These are phyloP conservation scores for Solanum etuberosum DNA, from an alignment of 257 asterid species.

Conservation along the genomic window DNA sequence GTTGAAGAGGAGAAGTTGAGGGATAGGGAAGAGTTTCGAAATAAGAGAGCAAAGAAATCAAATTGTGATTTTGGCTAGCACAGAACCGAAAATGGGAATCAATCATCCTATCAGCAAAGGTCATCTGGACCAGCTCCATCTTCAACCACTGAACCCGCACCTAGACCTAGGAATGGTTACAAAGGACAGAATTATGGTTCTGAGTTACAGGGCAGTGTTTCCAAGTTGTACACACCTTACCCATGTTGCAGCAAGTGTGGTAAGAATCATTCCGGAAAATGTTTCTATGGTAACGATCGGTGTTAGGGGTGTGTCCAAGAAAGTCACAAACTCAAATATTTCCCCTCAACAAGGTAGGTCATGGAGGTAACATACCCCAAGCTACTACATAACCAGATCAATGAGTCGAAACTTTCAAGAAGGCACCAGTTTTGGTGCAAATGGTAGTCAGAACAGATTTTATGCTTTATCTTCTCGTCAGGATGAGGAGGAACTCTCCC, in stretches of 20 bases:
- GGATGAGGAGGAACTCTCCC: not conserved
- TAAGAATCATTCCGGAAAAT: not conserved
- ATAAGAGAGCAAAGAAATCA: no score
- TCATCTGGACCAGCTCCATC: not conserved
- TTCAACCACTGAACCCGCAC: not conserved
- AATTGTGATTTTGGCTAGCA: no score
- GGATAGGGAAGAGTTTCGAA: no score
- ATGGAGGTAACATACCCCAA: not conserved
- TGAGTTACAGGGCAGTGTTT: not conserved
- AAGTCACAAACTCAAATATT: not conserved
- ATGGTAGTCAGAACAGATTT: not conserved
- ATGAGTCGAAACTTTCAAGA: no score
- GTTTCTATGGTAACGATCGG: not conserved
- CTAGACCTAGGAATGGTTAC: not conserved
- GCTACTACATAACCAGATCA: not conserved
- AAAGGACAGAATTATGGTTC: no score
- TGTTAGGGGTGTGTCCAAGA: not conserved
- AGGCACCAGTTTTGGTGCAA: not conserved
- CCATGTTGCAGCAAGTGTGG: not conserved
- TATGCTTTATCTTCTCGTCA: not conserved
- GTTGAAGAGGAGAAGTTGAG: no score
- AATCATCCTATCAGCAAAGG: not conserved
- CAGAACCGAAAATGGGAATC: no score
- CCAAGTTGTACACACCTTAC: not conserved
- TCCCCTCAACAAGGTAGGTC: not conserved